Base-by-base conservation (phyloP, 2,329 filamentous ascomycete species). In the Calonectria pseudoturangicola region DNA sequence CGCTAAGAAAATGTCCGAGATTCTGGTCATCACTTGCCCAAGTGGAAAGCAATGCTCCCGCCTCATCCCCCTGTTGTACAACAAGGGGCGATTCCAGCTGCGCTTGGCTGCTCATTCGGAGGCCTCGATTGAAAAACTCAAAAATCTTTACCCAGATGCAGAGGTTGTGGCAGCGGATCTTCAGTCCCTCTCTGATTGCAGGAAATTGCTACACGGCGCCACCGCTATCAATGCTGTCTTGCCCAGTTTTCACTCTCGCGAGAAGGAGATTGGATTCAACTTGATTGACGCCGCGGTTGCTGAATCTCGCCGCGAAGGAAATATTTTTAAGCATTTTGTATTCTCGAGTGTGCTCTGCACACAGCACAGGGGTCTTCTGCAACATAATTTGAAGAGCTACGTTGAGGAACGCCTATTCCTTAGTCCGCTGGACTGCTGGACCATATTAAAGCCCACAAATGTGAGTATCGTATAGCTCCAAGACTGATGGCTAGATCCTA, bases 371-470 rank as follows among this genome's bases (percentile, higher is more conserved):
- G 27, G 47, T 4, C 21, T 50, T 15, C 47, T 50, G 1, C 47
- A 50, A 15, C 47, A 50, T 10, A 27, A 50, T 21, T 21, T 50
- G 10, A 50, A 50, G 25, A 50, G 47, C 21, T 50, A 50, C 15
- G 47, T 50, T 10, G 47, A 50, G 25, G 47, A 50, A 27, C 47
- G 47, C 47, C 47, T 50, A 15, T 50, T 50, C n/a, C 25, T 50
- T 21, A 50, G 47, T 8, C 47, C 47, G 2, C 25, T 50, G 4
- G 47, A 50, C 21, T 50, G 47, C 47, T 50, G 47, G 47, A 50
- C 47, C 9, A 50, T 50, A 15, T 27, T 50, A 15, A 50, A 50
- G 7, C 47, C 47, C 3, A 50, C 47, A 28, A 50, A 50, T 27
- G 47, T 50, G 25, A 50, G 47, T 10, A 50, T 16, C 9, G 6